phyloP scores from a whole-genome alignment of 2,329 filamentous ascomycete species.

The Ascochyta fabae region DNA sequence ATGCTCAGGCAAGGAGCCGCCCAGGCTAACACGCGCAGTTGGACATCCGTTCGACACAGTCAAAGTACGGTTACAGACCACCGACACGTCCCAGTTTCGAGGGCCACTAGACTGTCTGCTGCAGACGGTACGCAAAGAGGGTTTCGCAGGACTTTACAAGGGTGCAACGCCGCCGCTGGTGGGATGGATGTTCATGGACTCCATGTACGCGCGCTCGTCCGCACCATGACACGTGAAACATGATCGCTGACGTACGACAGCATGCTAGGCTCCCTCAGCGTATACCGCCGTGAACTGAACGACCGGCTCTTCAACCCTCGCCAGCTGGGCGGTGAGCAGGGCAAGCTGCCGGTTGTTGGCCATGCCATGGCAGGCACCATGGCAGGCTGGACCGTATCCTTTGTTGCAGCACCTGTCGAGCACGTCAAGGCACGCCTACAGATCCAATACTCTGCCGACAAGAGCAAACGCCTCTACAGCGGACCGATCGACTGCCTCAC shows the following conservation, averaged over 20 bases:
- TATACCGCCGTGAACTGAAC: conserved; percentile 84
- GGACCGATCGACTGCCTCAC: conserved; percentile 84
- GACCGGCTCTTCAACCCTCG: conserved; percentile 77
- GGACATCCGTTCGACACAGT: conserved; percentile 89
- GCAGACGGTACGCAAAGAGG: conserved; percentile 86
- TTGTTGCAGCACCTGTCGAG: conserved; percentile 69
- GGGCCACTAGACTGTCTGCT: conserved; percentile 86
- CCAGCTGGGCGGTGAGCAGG: conserved; percentile 45
- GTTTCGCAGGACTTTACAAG: conserved; percentile 87
- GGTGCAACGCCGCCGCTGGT: conserved; percentile 89
- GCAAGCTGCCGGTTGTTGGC: conserved; percentile 74
- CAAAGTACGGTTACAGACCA: conserved; percentile 94
- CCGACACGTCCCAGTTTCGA: conserved; percentile 75
- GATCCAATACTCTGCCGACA: conserved; percentile 86
- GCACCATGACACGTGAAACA: neutral
- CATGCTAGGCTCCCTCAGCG: conserved; percentile 90
- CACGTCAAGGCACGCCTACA: conserved; percentile 73
- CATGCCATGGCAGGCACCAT: conserved; percentile 88
- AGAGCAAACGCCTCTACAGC: conserved; percentile 78
- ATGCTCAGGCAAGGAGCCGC: neutral
- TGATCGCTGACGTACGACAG: conserved; percentile 27
- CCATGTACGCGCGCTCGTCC: conserved; percentile 54
- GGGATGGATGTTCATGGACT: conserved; percentile 99
- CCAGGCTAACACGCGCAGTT: conserved; percentile 48
- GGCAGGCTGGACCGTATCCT: conserved; percentile 87